These are phyloP conservation scores for Eremothecium coryli DNA, from an alignment of 1,139 yeast species.

Conservation along the genomic window DNA sequence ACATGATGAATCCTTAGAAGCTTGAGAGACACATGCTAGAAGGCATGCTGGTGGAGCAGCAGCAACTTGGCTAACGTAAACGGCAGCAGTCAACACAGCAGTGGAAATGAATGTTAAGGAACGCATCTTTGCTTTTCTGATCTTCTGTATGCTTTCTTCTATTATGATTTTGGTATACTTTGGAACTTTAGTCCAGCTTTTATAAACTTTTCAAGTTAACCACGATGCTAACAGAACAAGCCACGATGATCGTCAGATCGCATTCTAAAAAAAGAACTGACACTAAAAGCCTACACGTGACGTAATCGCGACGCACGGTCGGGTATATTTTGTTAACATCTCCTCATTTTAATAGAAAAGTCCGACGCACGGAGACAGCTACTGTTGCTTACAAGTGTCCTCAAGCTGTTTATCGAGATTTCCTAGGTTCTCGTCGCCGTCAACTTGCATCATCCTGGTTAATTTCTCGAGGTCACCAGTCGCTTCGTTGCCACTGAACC, in stretches of 20 bases:
- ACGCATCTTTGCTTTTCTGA: slow-evolving; percentile 30
- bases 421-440: slow-evolving; percentile 39
- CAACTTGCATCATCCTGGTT: slow-evolving; percentile 21
- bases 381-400: slow-evolving; percentile 35
- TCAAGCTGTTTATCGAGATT: slow-evolving; percentile 28
- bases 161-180: neutral
- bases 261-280: neutral
- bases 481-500: slow-evolving; percentile 13
- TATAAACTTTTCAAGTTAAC: neutral
- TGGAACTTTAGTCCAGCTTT: neutral
- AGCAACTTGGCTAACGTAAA: slow-evolving; percentile 40
- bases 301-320: slow-evolving; percentile 1
- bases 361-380: slow-evolving; percentile 1
- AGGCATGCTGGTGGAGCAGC: slow-evolving; percentile 89
- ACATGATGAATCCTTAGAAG: slow-evolving; percentile 43
- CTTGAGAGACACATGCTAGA: slow-evolving; percentile 75
- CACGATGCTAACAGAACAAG: too few species aligned
- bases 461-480: slow-evolving; percentile 18
- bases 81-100: slow-evolving; percentile 43
- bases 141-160: too few species aligned
- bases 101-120: slow-evolving; percentile 27
- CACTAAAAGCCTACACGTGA: neutral
- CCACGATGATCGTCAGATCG: too few species aligned
- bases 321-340: too few species aligned
- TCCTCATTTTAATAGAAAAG: too few species aligned